These are phyloP conservation scores for Geotrichum reessii DNA, from an alignment of 1,139 yeast species.

Conservation along the genomic window DNA sequence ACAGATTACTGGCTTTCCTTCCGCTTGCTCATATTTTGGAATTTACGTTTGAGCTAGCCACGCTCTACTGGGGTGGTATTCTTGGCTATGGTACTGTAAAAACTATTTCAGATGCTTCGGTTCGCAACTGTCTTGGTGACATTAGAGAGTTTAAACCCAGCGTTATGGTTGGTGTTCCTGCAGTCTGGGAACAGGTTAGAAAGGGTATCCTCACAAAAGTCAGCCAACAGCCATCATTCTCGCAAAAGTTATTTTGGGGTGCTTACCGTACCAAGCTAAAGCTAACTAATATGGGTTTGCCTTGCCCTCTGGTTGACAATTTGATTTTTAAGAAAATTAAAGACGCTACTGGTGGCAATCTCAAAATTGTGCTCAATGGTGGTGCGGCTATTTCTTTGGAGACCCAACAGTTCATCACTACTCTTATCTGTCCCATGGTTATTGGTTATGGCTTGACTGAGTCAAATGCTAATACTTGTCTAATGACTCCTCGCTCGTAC, in stretches of 20 bases:
- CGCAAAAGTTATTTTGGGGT: constrained; percentile 84
- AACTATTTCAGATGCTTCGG: constrained; percentile 77
- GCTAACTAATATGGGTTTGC: constrained; percentile 59
- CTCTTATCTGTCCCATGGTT: constrained; percentile 78
- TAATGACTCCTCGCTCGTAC: constrained; percentile 58
- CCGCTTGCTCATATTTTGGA: constrained; percentile 97
- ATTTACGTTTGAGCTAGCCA: constrained; percentile 72
- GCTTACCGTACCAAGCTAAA: constrained; percentile 70
- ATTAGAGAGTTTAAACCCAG: constrained; percentile 84
- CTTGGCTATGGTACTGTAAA: constrained; percentile 91
- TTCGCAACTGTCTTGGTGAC: constrained; percentile 83
- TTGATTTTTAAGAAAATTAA: constrained; percentile 80
- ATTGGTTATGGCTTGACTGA: constrained; percentile 97
- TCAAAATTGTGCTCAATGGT: constrained; percentile 74
- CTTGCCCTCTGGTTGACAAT: constrained; percentile 58
- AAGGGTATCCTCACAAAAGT: constrained; percentile 85
- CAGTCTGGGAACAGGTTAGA: constrained; percentile 95
- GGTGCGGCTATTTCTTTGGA: constrained; percentile 86
- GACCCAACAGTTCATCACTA: constrained; percentile 79
- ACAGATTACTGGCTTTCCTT: constrained; percentile 76
- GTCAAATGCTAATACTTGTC: constrained; percentile 82
- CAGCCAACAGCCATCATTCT: constrained; percentile 55
- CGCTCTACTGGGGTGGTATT: constrained; percentile 85
- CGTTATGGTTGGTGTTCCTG: constrained; percentile 96
- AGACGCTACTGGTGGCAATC: constrained; percentile 91